Evolutionary conservation across 345 rosid genomes (phyloP).

Genomic region (Salix suchowensis): DNA sequence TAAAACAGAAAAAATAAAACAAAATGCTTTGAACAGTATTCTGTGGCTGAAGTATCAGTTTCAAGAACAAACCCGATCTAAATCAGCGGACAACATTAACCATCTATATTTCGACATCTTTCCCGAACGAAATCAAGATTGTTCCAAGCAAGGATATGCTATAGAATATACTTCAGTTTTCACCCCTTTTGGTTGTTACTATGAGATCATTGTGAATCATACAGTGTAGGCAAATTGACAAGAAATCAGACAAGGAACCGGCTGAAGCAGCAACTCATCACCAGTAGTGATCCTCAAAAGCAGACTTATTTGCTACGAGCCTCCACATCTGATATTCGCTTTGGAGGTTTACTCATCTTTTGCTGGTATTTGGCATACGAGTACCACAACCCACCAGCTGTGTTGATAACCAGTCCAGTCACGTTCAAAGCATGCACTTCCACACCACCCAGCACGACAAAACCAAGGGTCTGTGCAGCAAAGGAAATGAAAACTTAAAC

Average conservation of each 20-base stretch:
- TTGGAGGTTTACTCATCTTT: slow-evolving; percentile 58
- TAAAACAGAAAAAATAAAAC: neutral
- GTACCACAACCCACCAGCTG: slow-evolving; percentile 96
- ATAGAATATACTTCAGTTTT: neutral
- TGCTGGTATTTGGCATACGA: slow-evolving; percentile 77
- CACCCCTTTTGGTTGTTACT: neutral
- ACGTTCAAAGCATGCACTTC: slow-evolving; percentile 82
- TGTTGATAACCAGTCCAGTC: slow-evolving; percentile 76
- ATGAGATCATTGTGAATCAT: neutral
- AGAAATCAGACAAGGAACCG: neutral
- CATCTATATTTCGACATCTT: neutral
- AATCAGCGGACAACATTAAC: neutral
- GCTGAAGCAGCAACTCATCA: neutral
- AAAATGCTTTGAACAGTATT: neutral
- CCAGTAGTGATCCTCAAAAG: neutral
- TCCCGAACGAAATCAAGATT: neutral
- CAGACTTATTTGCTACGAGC: slow-evolving; percentile 50
- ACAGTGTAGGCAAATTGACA: neutral
- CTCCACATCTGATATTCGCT: slow-evolving; percentile 50
- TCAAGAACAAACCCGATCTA: neutral
- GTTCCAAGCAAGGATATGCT: neutral
- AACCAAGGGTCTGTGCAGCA: slow-evolving; percentile 68
- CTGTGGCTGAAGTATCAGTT: neutral
- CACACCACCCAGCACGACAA: slow-evolving; percentile 86
- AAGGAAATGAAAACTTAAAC: neutral